Base-by-base conservation (phyloP, 805 yeast species). In the Ogataea paraovalis region DNA sequence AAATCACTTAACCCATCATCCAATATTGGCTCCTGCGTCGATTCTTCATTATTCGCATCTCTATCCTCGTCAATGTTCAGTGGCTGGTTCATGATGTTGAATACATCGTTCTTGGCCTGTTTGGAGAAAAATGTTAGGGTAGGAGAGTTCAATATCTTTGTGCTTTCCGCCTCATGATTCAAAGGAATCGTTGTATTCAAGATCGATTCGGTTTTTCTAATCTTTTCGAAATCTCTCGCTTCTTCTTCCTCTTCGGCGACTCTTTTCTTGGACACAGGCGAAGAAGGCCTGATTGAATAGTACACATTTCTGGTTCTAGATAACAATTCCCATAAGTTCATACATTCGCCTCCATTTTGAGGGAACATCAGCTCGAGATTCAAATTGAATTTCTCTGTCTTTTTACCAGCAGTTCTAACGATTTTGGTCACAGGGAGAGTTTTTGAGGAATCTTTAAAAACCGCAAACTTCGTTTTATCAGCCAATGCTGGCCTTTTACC, bases 71-170 rank as follows among this genome's bases (percentile, higher is more conserved):
- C 16, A 20, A 18, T 20, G 16, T 16, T 4, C 28, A 47, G 61
- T 47, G 79, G 79, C 42, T 76, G 79, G 58, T 84, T 87, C 61
- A 88, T 86, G 89, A 89, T 86, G 14, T 79, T 75, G 51, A 77
- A 70, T 0, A 89, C 83, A 55, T 88, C 96, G 46, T 80, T 78
- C 47, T 81, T 76, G 2, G 96, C 92, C 57, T 82, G 80, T 43
- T 81, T 80, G 0, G 96, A 85, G 60, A 76, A 84, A 59, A 83
- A 68, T 0, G 97, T 90, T 53, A 85, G 75, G 0, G 96, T 89
- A 0, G 95, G 96, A 0, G 95, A 85, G 13, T 72, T 69, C 3
- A 80, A 76, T 27, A 54, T 44, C 40, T 52, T 57, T 22, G 59
- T 51, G 16, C 47, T 44, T 7, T 54, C 58, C 33, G 39, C 46